A percentile compares a stretch with the other conserved stretches of the same genome.
Conservation (phyloP, 2,329 filamentous ascomycete genomes). For the Ophiostoma sp. region DNA sequence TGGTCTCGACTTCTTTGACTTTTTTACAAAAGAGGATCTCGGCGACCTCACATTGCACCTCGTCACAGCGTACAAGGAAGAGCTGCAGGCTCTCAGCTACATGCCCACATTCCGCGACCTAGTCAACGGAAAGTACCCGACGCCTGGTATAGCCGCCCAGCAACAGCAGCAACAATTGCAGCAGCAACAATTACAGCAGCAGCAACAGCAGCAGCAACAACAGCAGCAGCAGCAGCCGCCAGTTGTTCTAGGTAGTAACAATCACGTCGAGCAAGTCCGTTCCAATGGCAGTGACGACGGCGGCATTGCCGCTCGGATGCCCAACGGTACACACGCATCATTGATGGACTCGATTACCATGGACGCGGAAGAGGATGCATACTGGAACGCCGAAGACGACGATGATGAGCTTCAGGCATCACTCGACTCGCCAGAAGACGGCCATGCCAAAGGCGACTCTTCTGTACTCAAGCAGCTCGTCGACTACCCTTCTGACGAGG, state of each 20-base stretch:
- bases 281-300: neutral
- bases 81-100: constrained; percentile 69
- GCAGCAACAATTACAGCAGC: neutral
- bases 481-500: constrained; percentile 88
- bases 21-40: constrained; percentile 74
- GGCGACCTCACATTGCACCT: constrained; percentile 79
- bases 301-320: neutral
- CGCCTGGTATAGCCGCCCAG: constrained; percentile 4
- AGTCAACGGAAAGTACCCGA: constrained; percentile 38
- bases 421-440: constrained; percentile 31
- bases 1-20: constrained; percentile 89
- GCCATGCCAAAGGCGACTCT: constrained; percentile 56
- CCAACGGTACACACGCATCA: constrained; percentile 19
- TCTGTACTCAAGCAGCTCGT: constrained; percentile 69
- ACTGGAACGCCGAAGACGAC: constrained; percentile 84
- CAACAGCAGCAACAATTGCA: constrained; percentile 35
- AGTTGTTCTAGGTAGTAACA: constrained; percentile 36
- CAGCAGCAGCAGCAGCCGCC: constrained; percentile 52
- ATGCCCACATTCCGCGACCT: constrained; percentile 78
- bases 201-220: constrained; percentile 35
- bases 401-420: constrained; percentile 43
- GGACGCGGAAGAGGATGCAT: constrained; percentile 83
- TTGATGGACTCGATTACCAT: constrained; percentile 40
- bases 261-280: constrained; percentile 1
- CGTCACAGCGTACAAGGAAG: constrained; percentile 76